phyloP scores from a whole-genome alignment of 768 basidiomycete species.

The Boletus sensibilis region DNA sequence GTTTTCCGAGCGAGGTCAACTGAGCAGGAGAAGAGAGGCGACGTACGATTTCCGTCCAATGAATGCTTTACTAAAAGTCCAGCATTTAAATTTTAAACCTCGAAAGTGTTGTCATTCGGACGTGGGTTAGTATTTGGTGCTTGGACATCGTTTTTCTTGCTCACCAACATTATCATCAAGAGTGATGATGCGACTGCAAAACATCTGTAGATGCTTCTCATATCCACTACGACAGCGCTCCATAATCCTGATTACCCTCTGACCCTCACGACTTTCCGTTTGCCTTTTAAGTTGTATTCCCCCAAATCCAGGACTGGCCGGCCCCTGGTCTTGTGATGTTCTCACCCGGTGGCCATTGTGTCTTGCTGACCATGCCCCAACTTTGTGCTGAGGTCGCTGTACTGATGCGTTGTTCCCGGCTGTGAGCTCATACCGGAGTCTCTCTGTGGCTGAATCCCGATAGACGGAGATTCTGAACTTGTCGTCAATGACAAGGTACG shows the following conservation, averaged over 20 bases:
- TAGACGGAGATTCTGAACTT: no score
- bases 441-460: no score
- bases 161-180: not conserved
- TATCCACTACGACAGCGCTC: slow-evolving; percentile 1
- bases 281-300: slow-evolving; percentile 64
- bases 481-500: no score
- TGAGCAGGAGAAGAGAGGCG: no score
- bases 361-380: not conserved
- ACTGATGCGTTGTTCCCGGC: no score
- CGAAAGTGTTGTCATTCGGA: not conserved
- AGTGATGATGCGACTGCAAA: slow-evolving; percentile 12
- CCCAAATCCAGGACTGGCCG: slow-evolving; percentile 31
- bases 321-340: slow-evolving; percentile 53
- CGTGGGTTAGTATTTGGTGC: no score
- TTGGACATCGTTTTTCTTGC: not conserved
- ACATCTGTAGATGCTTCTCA: slow-evolving; percentile 22
- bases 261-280: slow-evolving; percentile 77
- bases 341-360: not conserved
- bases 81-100: no score
- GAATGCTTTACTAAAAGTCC: no score
- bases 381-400: not conserved
- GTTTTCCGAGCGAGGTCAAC: not conserved
- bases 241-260: slow-evolving; percentile 41
- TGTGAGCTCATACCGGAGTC: no score
- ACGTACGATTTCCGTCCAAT: no score